These are phyloP conservation scores for Lycium barbarum DNA, from an alignment of 257 asterid species.

Conservation along the genomic window DNA sequence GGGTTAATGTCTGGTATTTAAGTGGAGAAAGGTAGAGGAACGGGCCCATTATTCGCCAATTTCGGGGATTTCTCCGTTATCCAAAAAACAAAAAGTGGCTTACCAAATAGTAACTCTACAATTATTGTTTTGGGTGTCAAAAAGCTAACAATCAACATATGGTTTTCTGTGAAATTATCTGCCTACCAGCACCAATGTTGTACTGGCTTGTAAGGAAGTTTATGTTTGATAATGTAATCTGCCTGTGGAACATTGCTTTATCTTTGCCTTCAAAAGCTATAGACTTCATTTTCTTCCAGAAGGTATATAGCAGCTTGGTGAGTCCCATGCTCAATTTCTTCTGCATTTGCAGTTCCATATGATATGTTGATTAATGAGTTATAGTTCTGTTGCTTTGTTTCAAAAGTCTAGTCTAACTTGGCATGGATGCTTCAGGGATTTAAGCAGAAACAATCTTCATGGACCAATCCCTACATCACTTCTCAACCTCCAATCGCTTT, in stretches of 20 bases:
- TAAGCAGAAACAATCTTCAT: not conserved
- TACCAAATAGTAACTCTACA: no score
- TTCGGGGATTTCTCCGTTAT: no score
- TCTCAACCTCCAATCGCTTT: not conserved
- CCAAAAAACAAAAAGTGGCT: no score
- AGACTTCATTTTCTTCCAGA: not conserved
- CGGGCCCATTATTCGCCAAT: no score
- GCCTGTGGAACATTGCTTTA: no score
- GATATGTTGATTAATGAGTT: not conserved
- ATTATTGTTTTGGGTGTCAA: not conserved
- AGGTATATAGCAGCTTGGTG: not conserved
- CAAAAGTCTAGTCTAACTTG: not conserved
- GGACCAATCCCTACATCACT: not conserved
- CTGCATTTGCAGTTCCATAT: not conserved
- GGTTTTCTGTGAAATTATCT: not conserved
- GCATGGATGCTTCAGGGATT: not conserved
- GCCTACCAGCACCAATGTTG: not conserved
- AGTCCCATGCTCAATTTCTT: not conserved
- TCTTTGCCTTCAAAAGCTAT: not conserved
- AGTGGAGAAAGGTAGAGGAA: no score
- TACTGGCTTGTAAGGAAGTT: not conserved
- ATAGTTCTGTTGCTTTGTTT: not conserved
- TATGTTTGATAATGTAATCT: not conserved
- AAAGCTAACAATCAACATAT: not conserved
- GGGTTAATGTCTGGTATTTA: no score